Evolutionary conservation across 495 filamentous ascomycete genomes (phyloP), one percentile per base, ranked within the genome.

Genomic region (Extremus antarcticus): DNA sequence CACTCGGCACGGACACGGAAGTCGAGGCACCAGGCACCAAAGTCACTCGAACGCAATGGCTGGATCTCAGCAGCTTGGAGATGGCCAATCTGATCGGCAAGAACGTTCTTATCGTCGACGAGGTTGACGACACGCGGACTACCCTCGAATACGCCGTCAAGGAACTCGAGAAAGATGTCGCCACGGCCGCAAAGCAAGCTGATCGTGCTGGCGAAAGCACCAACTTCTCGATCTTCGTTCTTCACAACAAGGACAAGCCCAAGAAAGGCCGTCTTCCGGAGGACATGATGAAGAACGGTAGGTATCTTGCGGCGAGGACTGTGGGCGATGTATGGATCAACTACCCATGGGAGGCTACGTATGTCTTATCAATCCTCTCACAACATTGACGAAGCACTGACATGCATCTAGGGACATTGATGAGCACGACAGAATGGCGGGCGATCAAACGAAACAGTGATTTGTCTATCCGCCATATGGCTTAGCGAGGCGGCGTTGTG

Each of bases 291-390:
- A 73, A 77, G 20, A 72, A 85, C 54, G 78, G 79, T 23, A 76
- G 84, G 61, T 99, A 99, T 71, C 68, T 88, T 54, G 92, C 92
- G 21, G 87, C 92, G 15, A 75, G 83, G 62, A 96, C 92, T 25
- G 87, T 91, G 20, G 78, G 77, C 21, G 91, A 99, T 73, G 84
- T 88, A 53, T 99, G 92, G 92, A 96, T 96, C 66, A 92, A 87
- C 75, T 99, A 99, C 70, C 92, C 92, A n/a, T 98, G 92, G 92
- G 92, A 98, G 73, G 92, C 94, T 41, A 86, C 73, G 73, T 86
- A 76, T 49, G 80, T 75, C 19, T 51, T 22, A 52, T 53, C 21
- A 43, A 57, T 35, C 29, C 7, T 16, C 60, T 17, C 22, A 32
- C 11, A 3, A 13, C 16, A 24, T 25, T 24, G 43, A 47, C 15